Evolutionary conservation across 768 basidiomycete species (phyloP).

Genomic region (Rhodotorula sphaerocarpa): DNA sequence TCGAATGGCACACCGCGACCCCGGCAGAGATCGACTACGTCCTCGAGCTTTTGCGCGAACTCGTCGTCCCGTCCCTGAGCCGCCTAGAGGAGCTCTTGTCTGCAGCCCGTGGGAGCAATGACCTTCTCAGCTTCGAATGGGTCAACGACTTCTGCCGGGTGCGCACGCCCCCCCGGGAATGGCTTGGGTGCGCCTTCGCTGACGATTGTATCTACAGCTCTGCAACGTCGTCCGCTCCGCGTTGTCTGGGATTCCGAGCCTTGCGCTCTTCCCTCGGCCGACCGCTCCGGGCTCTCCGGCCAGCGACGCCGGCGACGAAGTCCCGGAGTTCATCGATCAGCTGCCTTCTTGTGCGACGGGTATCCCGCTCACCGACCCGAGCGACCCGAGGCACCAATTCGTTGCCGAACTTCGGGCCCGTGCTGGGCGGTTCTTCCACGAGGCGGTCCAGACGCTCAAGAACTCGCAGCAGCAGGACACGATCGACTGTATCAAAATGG

Average conservation of each 20-base stretch:
- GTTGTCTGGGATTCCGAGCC: constrained; percentile 63
- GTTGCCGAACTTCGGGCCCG: constrained; percentile 54
- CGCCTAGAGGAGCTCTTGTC: constrained; percentile 55
- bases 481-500: constrained; percentile 66
- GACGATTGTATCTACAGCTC: constrained; percentile 46
- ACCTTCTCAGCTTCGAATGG: constrained; percentile 56
- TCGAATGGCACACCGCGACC: constrained; percentile 75
- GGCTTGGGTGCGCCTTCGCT: too few species aligned
- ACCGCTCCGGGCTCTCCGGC: constrained; percentile 51
- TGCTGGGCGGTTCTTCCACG: constrained; percentile 63
- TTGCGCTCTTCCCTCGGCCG: constrained; percentile 53
- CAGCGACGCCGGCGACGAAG: constrained; percentile 63
- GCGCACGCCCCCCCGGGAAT: neutral
- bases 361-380: constrained; percentile 60
- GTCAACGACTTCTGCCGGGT: constrained; percentile 78
- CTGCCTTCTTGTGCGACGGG: constrained; percentile 57
- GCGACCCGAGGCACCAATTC: constrained; percentile 59
- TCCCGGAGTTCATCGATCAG: constrained; percentile 67
- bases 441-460: constrained; percentile 63
- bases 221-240: constrained; percentile 66
- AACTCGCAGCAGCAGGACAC: constrained; percentile 49
- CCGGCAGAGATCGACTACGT: constrained; percentile 66
- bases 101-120: constrained; percentile 45
- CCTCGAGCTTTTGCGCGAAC: constrained; percentile 57
- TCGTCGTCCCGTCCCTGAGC: constrained; percentile 58